Evolutionary conservation across 140 eudicot species (phyloP).

Genomic region (Stevia rebaudiana): DNA sequence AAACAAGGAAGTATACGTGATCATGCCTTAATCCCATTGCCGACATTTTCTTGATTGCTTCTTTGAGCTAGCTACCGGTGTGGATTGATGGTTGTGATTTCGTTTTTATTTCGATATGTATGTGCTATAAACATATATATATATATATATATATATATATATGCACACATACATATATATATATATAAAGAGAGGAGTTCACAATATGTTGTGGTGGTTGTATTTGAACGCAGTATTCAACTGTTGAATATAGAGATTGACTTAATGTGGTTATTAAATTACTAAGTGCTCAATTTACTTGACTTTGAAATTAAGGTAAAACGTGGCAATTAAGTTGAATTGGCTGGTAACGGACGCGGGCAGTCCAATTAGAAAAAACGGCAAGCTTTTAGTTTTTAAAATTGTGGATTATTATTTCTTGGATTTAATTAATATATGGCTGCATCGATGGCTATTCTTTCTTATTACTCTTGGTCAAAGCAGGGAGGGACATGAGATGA

Average conservation of each 20-base stretch:
- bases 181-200: neutral
- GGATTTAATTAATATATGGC: neutral
- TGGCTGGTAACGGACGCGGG: neutral
- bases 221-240: constrained; percentile 21
- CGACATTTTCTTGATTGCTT: neutral
- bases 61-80: neutral
- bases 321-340: constrained; percentile 8
- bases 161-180: neutral
- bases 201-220: constrained; percentile 23
- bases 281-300: constrained; percentile 27
- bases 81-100: constrained; percentile 1
- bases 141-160: neutral
- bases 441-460: neutral
- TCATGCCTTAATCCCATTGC: constrained; percentile 18
- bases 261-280: constrained; percentile 12
- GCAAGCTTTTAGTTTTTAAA: neutral
- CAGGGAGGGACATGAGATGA: constrained; percentile 3
- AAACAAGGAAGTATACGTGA: neutral
- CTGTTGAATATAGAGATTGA: constrained; percentile 14
- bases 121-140: neutral
- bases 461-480: neutral
- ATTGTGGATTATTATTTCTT: neutral
- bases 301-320: constrained; percentile 28
- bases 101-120: neutral
- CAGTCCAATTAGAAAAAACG: neutral